Conservation (phyloP, 305 asterid species). For the Petunia hybrid region DNA sequence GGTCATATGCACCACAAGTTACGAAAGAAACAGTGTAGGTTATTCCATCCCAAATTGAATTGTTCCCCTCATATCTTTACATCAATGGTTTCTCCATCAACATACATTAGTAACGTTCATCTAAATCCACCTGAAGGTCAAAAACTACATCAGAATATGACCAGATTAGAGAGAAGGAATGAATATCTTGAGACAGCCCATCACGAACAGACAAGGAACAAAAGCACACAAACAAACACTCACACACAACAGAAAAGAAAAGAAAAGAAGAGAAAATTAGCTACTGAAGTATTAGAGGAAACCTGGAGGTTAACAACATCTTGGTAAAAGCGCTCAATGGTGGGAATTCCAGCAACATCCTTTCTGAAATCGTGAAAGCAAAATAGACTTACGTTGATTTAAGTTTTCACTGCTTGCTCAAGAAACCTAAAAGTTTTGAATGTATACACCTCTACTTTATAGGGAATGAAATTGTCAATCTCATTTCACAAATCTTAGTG, state of each 20-base stretch:
- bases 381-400: neutral
- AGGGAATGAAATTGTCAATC: neutral
- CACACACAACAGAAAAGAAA: neutral
- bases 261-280: slow-evolving; percentile 10
- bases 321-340: slow-evolving; percentile 72
- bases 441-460: neutral
- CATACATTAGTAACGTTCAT: neutral
- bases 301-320: slow-evolving; percentile 89
- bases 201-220: neutral
- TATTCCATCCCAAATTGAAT: neutral
- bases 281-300: slow-evolving; percentile 38
- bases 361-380: slow-evolving; percentile 57
- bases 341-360: slow-evolving; percentile 67
- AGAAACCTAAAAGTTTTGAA: slow-evolving; percentile 16
- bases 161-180: neutral
- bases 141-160: neutral
- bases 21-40: neutral
- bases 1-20: slow-evolving; percentile 14
- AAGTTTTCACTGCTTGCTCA: neutral
- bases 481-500: neutral
- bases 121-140: neutral
- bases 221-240: neutral
- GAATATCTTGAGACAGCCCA: neutral
- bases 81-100: slow-evolving; percentile 8
- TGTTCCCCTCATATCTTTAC: neutral